A percentile compares a stretch with the other conserved stretches of the same genome.
Evolutionary conservation across 495 filamentous ascomycete species (phyloP).

Genomic region (Lasiosphaeria hispida): DNA sequence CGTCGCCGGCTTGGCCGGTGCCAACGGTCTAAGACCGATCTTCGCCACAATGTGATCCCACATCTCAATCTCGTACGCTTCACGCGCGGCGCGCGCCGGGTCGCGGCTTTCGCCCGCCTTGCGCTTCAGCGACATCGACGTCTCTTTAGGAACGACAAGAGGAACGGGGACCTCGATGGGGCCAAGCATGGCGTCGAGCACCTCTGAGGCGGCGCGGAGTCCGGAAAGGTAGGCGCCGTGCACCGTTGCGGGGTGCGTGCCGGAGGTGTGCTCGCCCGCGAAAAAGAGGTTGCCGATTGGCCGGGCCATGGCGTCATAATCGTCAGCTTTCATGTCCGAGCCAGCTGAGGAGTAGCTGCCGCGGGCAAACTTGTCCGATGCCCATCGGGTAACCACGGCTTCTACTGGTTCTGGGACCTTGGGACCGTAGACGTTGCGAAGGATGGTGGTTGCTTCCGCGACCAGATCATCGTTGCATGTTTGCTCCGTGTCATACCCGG

Average conservation of each 20-base stretch:
- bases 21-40: constrained; percentile 69
- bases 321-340: constrained; percentile 71
- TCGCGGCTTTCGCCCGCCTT: constrained; percentile 49
- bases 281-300: constrained; percentile 87
- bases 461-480: constrained; percentile 71
- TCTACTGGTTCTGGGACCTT: constrained; percentile 70
- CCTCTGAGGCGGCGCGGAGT: constrained; percentile 79
- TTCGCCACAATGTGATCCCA: constrained; percentile 63
- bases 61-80: constrained; percentile 72
- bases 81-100: constrained; percentile 53
- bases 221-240: constrained; percentile 96
- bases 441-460: constrained; percentile 70
- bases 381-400: constrained; percentile 93
- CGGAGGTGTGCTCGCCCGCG: constrained; percentile 93
- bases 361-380: constrained; percentile 78
- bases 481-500: constrained; percentile 82
- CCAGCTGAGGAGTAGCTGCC: constrained; percentile 95
- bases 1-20: constrained; percentile 64
- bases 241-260: constrained; percentile 92
- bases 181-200: constrained; percentile 74
- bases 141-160: constrained; percentile 64
- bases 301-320: constrained; percentile 92
- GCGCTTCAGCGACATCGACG: constrained; percentile 46
- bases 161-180: constrained; percentile 74
- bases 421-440: constrained; percentile 59